Percentiles rank a stretch among this genome's conserved stretches.
Evolutionary conservation across 176 grass and related monocot species (phyloP).

Genomic region (Panicum miliaceum): DNA sequence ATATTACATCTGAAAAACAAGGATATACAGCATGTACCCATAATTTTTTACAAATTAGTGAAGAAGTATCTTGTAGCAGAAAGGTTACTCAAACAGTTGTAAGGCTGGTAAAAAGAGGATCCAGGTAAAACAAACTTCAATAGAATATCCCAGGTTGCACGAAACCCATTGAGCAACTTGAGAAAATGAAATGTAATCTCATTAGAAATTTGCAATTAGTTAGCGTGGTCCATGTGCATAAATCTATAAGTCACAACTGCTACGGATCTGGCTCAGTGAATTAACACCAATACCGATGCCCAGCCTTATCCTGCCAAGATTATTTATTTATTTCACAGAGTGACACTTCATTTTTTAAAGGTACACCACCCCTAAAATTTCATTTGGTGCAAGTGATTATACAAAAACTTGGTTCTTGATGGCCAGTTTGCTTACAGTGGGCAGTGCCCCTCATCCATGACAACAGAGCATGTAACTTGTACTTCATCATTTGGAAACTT

Average conservation of each 20-base stretch:
- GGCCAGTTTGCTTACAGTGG: neutral
- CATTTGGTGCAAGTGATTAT: neutral
- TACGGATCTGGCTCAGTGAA: constrained; percentile 5
- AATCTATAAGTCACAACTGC: constrained; percentile 12
- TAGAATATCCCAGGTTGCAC: neutral
- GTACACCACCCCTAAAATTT: neutral
- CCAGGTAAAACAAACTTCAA: neutral
- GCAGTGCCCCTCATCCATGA: neutral
- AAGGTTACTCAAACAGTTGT: constrained; percentile 2
- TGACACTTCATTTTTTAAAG: neutral
- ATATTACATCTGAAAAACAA: neutral
- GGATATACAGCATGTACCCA: neutral
- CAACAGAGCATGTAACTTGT: neutral
- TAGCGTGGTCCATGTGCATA: neutral
- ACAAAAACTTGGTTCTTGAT: constrained; percentile 11
- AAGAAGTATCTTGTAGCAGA: neutral
- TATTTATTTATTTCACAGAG: constrained; percentile 20
- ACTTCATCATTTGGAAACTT: constrained; percentile 3
- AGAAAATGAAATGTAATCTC: neutral
- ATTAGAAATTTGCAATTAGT: neutral
- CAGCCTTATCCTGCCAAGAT: neutral
- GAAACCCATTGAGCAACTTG: neutral
- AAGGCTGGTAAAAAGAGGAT: neutral
- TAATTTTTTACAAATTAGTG: too few species aligned
- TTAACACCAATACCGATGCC: constrained; percentile 13